Conservation (phyloP, 179 eudicot species). For the Amaranthus tricolor region DNA sequence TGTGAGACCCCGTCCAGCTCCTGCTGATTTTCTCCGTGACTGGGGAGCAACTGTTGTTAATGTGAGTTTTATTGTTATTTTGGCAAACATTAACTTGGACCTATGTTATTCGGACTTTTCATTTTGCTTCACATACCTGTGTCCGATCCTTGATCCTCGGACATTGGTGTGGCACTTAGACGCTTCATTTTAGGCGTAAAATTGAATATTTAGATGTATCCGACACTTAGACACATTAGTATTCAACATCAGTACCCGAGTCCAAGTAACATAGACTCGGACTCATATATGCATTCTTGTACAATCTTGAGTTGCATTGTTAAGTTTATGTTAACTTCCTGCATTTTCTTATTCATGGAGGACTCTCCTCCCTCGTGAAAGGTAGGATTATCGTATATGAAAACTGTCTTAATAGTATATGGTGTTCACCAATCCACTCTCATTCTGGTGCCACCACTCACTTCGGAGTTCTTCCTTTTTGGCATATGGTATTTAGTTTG, state of each 20-base stretch:
- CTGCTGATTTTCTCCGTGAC: constrained; percentile 99
- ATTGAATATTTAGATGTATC: no score
- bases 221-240: no score
- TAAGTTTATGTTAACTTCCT: not conserved
- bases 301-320: not conserved
- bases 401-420: not conserved
- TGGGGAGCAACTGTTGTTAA: constrained; percentile 99
- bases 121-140: no score
- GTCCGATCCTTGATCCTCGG: no score
- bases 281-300: not conserved
- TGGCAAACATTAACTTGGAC: not conserved
- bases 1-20: constrained; percentile 98
- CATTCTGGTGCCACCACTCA: not conserved
- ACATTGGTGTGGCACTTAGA: no score
- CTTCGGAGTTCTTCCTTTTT: not conserved
- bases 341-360: not conserved
- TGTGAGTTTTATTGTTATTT: constrained; percentile 35
- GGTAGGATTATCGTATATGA: not conserved
- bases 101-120: no score
- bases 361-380: not conserved
- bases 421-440: not conserved
- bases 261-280: no score
- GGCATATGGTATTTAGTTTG: not conserved
- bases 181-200: no score
- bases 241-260: no score